Evolutionary conservation across 352 stramenopile species (phyloP), one percentile per base, ranked within the genome.

Genomic region (Elongisporangium senticosum): DNA sequence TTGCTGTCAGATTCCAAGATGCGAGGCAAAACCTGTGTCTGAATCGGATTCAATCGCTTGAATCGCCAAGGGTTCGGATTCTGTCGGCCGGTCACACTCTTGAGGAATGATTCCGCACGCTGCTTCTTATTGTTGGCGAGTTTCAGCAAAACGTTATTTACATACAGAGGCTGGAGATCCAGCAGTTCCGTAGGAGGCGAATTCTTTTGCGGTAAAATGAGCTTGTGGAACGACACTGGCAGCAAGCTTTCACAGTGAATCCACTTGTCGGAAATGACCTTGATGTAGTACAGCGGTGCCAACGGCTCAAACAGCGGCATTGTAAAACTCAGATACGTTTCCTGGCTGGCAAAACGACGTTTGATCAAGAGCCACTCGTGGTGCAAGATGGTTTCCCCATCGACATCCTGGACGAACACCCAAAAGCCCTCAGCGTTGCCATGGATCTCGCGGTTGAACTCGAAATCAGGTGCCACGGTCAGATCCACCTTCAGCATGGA

Each of bases 131-230:
- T 77, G 22, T 64, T 61, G 13, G 66, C 67, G 48, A 90, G 69
- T 58, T 92, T 96, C 15, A 89, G 69, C 2, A 89, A 58, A 56
- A 95, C 75, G 10, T 93, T 95, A 52, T 87, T 89, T 26, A 98
- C 89, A 20, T 90, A 84, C 26, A 99, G 71, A 13, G 98, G 97
- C 67, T 99, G 96, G 37, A 99, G 72, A 74, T 99, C 98, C 26
- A 99, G 72, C 17, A 99, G 67, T 67, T 99, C 97, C 0, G 97
- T 99, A 24, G 96, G 94, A 8, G 97, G 96, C 11, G 92, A 73
- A 72, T 98, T 99, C 69, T 99, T 99, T 33, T 98, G 85, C n/a
- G 98, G 98, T 26, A 99, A 70, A 58, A 99, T 98, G 50, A 99
- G 93, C 62, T 98, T 97, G 63, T 98, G 95, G 71, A 99, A 99